Evolutionary conservation across 2,329 filamentous ascomycete species (phyloP), one percentile per base, ranked within the genome.

Genomic region (Fusarium albidum): DNA sequence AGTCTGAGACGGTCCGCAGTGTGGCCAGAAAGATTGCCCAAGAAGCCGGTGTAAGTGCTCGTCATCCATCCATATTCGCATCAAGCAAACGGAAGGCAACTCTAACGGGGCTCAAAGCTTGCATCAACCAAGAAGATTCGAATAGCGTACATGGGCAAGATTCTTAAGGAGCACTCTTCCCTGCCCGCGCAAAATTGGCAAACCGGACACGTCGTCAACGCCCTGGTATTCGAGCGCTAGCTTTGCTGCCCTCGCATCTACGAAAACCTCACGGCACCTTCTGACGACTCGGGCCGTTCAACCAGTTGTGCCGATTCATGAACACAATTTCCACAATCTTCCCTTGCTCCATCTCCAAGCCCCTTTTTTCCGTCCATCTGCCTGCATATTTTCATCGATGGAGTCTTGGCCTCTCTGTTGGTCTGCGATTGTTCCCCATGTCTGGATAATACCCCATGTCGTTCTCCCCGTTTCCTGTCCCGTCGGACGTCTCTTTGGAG

Each of bases 71-170:
- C 15, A n/a, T n/a, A n/a, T n/a, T 52, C n/a, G 18, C 26, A 13
- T 43, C 15, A 2, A 21, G 12, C 9, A 5, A 5, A 9, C 3
- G 12, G 14, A 42, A 37, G 9, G 11, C 12, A 47, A 40, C 27
- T 27, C 52, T 67, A 25, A 66, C 53, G 27, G 13, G 2, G 3
- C 6, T 29, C 11, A 13, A 63, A 89, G 88, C 76, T 93, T 27
- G 72, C 81, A 3, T 69, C 77, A 8, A 77, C 76, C 37, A 85
- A 84, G 56, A 82, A 79, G 40, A 78, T 96, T 43, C 85, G 85
- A 47, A 82, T 96, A 53, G 87, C 86, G 15, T 96, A 96, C 71
- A 82, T 95, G 73, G 93, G 93, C 62, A 91, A 87, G 69, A 84
- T 93, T 43, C 81, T 96, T 38, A 86, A 87, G 60, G 90, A 94